Percentiles rank a stretch among this genome's conserved stretches.
Conservation (phyloP, 306 rosid genomes). For the Aeschynomene evenia region DNA sequence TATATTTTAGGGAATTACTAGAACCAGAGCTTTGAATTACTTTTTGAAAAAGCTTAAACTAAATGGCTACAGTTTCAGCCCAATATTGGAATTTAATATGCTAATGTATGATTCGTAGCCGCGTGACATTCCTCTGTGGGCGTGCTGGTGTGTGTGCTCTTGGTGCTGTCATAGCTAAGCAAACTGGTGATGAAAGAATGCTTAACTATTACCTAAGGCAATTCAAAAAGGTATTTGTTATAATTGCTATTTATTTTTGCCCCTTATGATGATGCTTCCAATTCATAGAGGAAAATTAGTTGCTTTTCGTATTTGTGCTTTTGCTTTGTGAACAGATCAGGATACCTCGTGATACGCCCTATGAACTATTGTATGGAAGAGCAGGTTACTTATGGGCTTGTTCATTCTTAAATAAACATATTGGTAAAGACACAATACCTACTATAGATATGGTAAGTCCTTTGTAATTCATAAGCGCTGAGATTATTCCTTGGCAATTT, state of each 20-base stretch:
- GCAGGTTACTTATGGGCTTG: constrained; percentile 83
- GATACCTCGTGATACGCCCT: constrained; percentile 58
- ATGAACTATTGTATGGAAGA: constrained; percentile 78
- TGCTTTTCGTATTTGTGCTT: neutral
- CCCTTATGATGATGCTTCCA: constrained; percentile 8
- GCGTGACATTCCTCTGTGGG: constrained; percentile 71
- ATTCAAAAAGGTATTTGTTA: constrained; percentile 52
- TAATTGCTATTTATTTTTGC: neutral
- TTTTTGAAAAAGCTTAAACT: neutral
- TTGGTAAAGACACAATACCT: constrained; percentile 55
- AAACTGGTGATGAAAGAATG: constrained; percentile 53
- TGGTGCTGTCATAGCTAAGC: constrained; percentile 82
- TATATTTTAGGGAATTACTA: neutral
- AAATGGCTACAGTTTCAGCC: neutral
- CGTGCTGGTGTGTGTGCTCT: constrained; percentile 77
- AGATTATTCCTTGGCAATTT: constrained; percentile 6
- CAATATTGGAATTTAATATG: neutral
- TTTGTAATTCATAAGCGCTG: neutral
- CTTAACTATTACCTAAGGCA: constrained; percentile 53
- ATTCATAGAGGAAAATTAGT: neutral
- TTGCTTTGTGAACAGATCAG: constrained; percentile 55
- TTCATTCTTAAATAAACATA: constrained; percentile 71
- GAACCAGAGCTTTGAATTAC: neutral
- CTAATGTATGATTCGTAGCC: constrained; percentile 46
- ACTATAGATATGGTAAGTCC: constrained; percentile 46